Conservation (phyloP, 2,329 filamentous ascomycete genomes). For the Pestalotiopsis sp. region DNA sequence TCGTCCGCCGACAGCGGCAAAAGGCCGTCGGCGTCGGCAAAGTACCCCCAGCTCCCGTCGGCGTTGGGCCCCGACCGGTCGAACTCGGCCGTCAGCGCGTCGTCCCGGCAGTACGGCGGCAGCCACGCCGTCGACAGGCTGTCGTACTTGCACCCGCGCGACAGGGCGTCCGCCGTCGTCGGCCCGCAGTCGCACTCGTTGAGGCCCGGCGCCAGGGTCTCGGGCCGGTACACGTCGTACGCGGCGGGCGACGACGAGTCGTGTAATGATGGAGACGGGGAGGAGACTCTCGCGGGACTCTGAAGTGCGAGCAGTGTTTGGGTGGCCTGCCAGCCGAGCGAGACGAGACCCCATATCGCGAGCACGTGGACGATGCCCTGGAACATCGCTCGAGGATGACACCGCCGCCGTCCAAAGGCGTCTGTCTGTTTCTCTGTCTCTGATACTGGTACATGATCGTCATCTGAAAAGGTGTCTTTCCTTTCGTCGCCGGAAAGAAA, state of each 20-base stretch:
- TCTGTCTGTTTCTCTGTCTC: neutral
- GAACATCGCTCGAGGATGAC: neutral
- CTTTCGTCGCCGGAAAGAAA: neutral
- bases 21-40: neutral
- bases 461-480: neutral
- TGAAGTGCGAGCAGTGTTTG: neutral
- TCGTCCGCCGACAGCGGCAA: neutral
- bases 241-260: neutral
- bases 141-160: conserved; percentile 5
- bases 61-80: neutral
- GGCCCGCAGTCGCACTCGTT: conserved; percentile 1
- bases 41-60: conserved; percentile 1
- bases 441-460: neutral
- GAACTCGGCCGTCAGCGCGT: conserved; percentile 5
- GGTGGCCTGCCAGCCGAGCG: neutral
- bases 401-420: neutral
- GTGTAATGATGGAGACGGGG: neutral
- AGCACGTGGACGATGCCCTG: neutral
- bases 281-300: neutral
- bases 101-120: conserved; percentile 6
- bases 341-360: neutral
- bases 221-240: neutral
- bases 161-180: neutral
- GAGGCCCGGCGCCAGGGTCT: neutral
- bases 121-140: conserved; percentile 1